Evolutionary conservation across 106 monocot species (phyloP), one percentile per base, ranked within the genome.

Genomic region (Apostasia shenzhenica): DNA sequence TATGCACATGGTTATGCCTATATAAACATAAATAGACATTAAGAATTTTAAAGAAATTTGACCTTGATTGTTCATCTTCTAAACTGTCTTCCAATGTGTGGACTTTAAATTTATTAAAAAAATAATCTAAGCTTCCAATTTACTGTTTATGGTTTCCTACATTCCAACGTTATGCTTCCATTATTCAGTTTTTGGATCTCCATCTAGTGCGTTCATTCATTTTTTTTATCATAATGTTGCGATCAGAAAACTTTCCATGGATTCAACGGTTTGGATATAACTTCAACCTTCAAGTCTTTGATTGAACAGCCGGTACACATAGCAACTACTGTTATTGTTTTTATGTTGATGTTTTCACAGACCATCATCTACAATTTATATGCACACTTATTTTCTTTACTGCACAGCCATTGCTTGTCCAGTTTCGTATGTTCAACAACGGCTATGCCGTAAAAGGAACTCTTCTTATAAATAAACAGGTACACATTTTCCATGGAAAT

Each of bases 361-460:
- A 45, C 14, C 58, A 14, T 58, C 8, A 37, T 69, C 5, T 45
- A 47, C 46, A 47, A 47, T 64, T 64, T 9, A 4, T 47, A 59
- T 8, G 5, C 3, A 8, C 37, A 1, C 2, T 59, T 2, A 12
- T 39, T 41, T 65, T 40, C 58, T 49, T 72, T 65, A 1, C 74
- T 10, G 26, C 7, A 38, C 66, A 92, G 92, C 92, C 92, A 68
- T 71, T 92, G 10, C 81, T 92, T 52, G 76, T 85, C 14, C 92
- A 92, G 67, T 59, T 76, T 70, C 88, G 92, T 3, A 66, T 92
- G 76, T 92, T 92, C 76, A 55, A 88, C 61, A 79, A 92, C 70
- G 92, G 92, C 26, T 70, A 2, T 73, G 85, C 82, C 76, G 84
- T 78, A 2, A 92, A 92, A 62, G 92, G 88, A 76, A 92, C 92